Conservation (phyloP, 495 filamentous ascomycete genomes). For the Penicillium goetzii region DNA sequence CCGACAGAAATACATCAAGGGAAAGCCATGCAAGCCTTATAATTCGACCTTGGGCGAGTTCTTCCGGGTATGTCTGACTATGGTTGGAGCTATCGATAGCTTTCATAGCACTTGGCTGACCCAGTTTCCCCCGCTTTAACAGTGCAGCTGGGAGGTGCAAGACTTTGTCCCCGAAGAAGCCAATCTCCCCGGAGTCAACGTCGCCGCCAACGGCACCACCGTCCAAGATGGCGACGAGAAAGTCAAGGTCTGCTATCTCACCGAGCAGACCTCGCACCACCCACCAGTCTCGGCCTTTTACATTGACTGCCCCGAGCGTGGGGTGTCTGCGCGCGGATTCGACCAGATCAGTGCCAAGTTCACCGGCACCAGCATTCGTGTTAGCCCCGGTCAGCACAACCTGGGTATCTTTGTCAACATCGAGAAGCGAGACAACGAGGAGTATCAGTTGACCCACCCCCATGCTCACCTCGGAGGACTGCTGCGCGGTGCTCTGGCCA, state of each 20-base stretch:
- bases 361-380: constrained; percentile 91
- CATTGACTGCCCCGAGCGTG: constrained; percentile 89
- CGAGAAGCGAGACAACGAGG: constrained; percentile 76
- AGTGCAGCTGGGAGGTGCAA: constrained; percentile 94
- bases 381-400: constrained; percentile 90
- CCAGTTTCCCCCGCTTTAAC: constrained; percentile 14
- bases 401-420: constrained; percentile 93
- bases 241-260: constrained; percentile 86
- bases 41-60: constrained; percentile 98
- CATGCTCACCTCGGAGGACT: constrained; percentile 90
- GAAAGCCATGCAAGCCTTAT: constrained; percentile 97
- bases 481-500: constrained; percentile 76
- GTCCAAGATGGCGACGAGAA: constrained; percentile 50
- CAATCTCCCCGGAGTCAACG: constrained; percentile 37
- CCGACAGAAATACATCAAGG: constrained; percentile 89
- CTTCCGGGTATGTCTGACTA: constrained; percentile 69
- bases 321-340: constrained; percentile 84
- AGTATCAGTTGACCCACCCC: constrained; percentile 94
- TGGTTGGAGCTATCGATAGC: neutral
- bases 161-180: constrained; percentile 59
- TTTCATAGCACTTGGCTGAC: constrained; percentile 5
- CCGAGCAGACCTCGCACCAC: constrained; percentile 98
- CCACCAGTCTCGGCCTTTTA: constrained; percentile 96
- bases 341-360: constrained; percentile 98
- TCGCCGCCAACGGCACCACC: constrained; percentile 41